Conservation (phyloP, 257 asterid genomes). For the Coffea canephora region DNA sequence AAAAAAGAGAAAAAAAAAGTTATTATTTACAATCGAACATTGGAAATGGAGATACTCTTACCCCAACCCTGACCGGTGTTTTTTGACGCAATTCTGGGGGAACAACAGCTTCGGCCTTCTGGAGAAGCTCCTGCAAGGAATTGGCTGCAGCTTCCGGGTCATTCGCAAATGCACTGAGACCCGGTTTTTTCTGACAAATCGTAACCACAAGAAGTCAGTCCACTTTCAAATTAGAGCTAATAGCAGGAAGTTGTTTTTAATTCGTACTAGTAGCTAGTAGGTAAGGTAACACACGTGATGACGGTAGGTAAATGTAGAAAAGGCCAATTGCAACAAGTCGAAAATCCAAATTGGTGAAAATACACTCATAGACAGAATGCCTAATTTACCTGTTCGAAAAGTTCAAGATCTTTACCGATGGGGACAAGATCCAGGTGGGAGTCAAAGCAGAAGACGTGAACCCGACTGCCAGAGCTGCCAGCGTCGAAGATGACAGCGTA, state of each 20-base stretch:
- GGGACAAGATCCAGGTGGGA: conserved; percentile 69
- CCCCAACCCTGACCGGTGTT: conserved; percentile 82
- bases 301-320: too few relatives aligned
- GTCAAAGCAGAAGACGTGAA: conserved; percentile 78
- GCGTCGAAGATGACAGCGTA: conserved; percentile 92
- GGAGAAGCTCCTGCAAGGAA: conserved; percentile 43
- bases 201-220: too few relatives aligned
- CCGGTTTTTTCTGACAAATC: conserved; percentile 48
- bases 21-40: neutral
- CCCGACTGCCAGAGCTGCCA: conserved; percentile 93
- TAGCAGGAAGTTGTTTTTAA: too few relatives aligned
- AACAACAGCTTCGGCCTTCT: conserved; percentile 50
- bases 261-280: too few relatives aligned
- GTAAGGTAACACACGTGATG: too few relatives aligned
- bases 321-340: too few relatives aligned
- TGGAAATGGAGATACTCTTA: conserved; percentile 19
- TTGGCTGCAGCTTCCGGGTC: conserved; percentile 60
- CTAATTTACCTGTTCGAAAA: conserved; percentile 56
- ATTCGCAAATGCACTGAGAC: conserved; percentile 56
- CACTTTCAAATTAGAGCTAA: too few relatives aligned
- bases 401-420: conserved; percentile 75
- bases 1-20: neutral
- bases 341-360: too few relatives aligned
- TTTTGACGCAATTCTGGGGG: conserved; percentile 35
- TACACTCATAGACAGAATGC: too few relatives aligned